These are phyloP conservation scores for Penicillium goetzii DNA, from an alignment of 495 filamentous ascomycete species.

Conservation along the genomic window DNA sequence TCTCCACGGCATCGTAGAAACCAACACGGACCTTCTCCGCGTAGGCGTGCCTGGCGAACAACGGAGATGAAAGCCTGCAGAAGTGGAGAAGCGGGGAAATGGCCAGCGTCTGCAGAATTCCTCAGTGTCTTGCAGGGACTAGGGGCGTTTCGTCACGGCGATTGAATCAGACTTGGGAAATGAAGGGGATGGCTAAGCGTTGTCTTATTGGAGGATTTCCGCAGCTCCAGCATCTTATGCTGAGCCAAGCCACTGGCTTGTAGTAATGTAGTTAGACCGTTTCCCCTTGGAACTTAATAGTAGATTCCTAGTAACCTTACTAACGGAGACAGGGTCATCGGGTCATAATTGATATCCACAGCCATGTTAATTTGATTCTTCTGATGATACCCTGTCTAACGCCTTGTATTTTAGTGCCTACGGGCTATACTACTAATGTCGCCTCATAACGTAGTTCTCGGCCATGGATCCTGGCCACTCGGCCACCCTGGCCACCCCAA, in stretches of 20 bases:
- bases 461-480: too few species aligned
- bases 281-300: not conserved
- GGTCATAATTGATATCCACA: not conserved
- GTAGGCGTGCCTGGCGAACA: not conserved
- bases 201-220: conserved; percentile 1
- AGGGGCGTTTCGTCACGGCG: conserved; percentile 4
- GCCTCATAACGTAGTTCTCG: too few species aligned
- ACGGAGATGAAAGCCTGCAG: not conserved
- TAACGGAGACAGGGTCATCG: too few species aligned
- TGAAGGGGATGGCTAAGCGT: not conserved
- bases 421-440: not conserved
- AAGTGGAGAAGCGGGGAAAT: conserved; percentile 11
- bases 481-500: too few species aligned
- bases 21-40: conserved; percentile 27
- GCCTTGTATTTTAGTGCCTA: not conserved
- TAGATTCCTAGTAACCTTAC: not conserved
- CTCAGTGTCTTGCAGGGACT: not conserved
- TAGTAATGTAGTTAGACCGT: not conserved
- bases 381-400: not conserved
- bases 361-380: not conserved
- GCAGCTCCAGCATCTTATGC: not conserved
- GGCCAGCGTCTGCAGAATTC: not conserved
- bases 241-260: not conserved
- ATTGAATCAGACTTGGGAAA: conserved; percentile 2
- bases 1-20: conserved; percentile 25